Conservation (phyloP, 108 stramenopile species). For the Craspedostauros australis region DNA sequence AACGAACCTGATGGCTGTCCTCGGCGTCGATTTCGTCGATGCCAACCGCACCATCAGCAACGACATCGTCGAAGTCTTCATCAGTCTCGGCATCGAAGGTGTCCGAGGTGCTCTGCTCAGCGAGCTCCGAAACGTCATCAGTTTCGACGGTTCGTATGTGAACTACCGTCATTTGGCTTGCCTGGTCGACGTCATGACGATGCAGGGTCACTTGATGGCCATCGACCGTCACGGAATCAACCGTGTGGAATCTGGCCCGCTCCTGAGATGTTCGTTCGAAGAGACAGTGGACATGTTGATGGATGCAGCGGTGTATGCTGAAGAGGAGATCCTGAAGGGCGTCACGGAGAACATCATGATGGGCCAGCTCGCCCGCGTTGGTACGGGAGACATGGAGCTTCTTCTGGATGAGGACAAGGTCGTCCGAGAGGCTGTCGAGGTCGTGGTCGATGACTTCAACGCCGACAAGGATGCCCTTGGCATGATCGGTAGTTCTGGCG, state of each 20-base stretch:
- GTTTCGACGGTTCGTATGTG: constrained; percentile 97
- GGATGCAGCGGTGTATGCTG: constrained; percentile 92
- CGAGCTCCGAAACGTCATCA: constrained; percentile 84
- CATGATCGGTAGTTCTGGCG: constrained; percentile 26
- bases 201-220: constrained; percentile 95
- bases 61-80: constrained; percentile 96
- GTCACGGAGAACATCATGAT: constrained; percentile 99
- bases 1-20: constrained; percentile 90
- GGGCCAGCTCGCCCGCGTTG: constrained; percentile 91
- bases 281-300: constrained; percentile 99
- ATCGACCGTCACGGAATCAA: constrained; percentile 99
- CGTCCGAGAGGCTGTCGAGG: constrained; percentile 82
- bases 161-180: constrained; percentile 98
- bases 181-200: constrained; percentile 97
- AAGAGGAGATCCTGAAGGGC: constrained; percentile 90
- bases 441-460: constrained; percentile 76
- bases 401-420: constrained; percentile 94
- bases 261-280: constrained; percentile 95
- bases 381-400: constrained; percentile 93
- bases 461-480: constrained; percentile 55
- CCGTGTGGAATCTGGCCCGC: constrained; percentile 92
- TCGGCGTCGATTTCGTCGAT: constrained; percentile 93
- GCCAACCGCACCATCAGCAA: constrained; percentile 87
- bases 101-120: constrained; percentile 84
- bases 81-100: constrained; percentile 94